phyloP scores from a whole-genome alignment of 257 asterid genomes.

The Solanum virginianum region DNA sequence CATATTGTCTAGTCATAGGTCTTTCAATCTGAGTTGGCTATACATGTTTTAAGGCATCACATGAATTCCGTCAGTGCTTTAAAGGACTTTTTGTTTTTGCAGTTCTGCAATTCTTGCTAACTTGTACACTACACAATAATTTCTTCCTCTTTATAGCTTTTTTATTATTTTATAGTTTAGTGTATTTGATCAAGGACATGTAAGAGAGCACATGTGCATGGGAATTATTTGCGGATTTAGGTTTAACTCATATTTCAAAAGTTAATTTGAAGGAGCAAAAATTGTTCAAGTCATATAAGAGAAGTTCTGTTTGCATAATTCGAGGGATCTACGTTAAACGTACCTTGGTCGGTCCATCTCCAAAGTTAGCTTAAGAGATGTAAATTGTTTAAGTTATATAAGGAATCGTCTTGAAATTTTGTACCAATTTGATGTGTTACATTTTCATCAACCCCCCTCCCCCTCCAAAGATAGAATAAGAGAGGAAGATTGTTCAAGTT shows the following conservation, averaged over 20 bases:
- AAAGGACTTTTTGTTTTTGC: not conserved
- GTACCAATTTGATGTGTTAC: no score
- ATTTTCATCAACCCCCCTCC: no score
- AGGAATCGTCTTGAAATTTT: no score
- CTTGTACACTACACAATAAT: not conserved
- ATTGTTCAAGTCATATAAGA: no score
- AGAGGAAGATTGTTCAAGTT: no score
- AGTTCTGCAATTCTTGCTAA: conserved; percentile 1
- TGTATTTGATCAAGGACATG: not conserved
- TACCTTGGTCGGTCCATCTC: no score
- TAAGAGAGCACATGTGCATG: not conserved
- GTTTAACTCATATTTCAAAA: rapidly evolving
- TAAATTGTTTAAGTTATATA: no score
- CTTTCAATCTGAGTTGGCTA: not conserved
- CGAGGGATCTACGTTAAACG: rapidly evolving
- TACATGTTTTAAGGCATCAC: not conserved
- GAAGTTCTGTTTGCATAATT: no score
- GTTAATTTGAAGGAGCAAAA: rapidly evolving
- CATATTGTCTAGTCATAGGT: not conserved
- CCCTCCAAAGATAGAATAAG: no score
- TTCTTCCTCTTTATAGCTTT: not conserved
- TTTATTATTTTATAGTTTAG: not conserved
- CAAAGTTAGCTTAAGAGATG: no score
- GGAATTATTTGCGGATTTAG: not conserved
- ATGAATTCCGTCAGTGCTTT: not conserved